Percentiles rank a stretch among this genome's conserved stretches.
These are phyloP conservation scores for Penicillium desertorum DNA, from an alignment of 495 filamentous ascomycete species.

Conservation along the genomic window DNA sequence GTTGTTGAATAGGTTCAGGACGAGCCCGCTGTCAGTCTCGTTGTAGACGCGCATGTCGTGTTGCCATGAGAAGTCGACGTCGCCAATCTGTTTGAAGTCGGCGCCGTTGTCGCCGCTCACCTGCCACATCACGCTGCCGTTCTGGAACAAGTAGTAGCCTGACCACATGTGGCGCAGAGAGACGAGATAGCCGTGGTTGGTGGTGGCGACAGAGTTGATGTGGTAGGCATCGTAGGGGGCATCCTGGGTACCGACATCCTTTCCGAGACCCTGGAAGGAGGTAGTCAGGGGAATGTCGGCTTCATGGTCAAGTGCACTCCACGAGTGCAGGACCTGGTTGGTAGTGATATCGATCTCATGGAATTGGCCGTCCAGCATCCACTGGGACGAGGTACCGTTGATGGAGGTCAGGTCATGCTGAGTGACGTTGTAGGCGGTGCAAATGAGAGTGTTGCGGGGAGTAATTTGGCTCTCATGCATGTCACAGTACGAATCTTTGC, in stretches of 20 bases:
- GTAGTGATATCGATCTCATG: slow-evolving; percentile 44
- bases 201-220: slow-evolving; percentile 40
- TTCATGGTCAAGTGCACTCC: slow-evolving; percentile 35
- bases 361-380: slow-evolving; percentile 48
- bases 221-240: slow-evolving; percentile 42
- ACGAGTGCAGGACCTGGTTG: slow-evolving; percentile 34
- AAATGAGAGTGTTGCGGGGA: slow-evolving; percentile 49
- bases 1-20: slow-evolving; percentile 37
- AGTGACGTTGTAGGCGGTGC: slow-evolving; percentile 55
- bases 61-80: slow-evolving; percentile 47
- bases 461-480: slow-evolving; percentile 52
- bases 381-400: slow-evolving; percentile 39
- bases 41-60: slow-evolving; percentile 44
- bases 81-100: slow-evolving; percentile 42
- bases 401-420: slow-evolving; percentile 46
- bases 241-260: slow-evolving; percentile 22
- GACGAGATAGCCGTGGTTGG: slow-evolving; percentile 41
- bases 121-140: slow-evolving; percentile 44
- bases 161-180: slow-evolving; percentile 39
- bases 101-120: slow-evolving; percentile 40
- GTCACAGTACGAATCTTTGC: slow-evolving; percentile 38
- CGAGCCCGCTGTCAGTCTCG: slow-evolving; percentile 30
- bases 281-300: slow-evolving; percentile 25
- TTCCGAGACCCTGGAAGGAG: slow-evolving; percentile 24
- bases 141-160: slow-evolving; percentile 35